These are phyloP conservation scores for Nitzschia sp. DNA, from an alignment of 108 stramenopile species.

Conservation along the genomic window DNA sequence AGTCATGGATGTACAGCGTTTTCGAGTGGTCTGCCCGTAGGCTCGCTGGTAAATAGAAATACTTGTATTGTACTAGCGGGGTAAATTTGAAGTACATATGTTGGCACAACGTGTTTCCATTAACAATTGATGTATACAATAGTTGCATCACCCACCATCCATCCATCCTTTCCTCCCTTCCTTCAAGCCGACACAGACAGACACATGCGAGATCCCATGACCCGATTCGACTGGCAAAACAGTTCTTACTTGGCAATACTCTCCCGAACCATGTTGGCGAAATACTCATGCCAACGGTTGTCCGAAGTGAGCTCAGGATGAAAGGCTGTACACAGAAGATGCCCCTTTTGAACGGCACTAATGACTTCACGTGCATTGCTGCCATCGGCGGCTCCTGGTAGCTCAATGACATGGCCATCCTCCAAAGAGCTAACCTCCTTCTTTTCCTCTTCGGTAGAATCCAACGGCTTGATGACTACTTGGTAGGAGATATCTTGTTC, in stretches of 20 bases:
- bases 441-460: constrained; percentile 30
- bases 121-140: no score
- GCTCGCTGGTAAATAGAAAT: no score
- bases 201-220: no score
- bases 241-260: constrained; percentile 1
- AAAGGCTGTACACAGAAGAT: constrained; percentile 91
- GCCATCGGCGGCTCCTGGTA: constrained; percentile 83
- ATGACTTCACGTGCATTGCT: constrained; percentile 90
- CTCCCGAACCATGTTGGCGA: constrained; percentile 72
- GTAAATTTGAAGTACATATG: no score
- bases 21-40: no score
- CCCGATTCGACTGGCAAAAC: no score
- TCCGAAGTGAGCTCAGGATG: constrained; percentile 97
- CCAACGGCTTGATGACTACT: constrained; percentile 41
- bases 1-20: no score
- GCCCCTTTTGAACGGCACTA: constrained; percentile 81
- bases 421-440: constrained; percentile 31
- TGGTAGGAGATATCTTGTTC: constrained; percentile 45
- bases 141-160: no score
- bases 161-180: no score
- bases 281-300: constrained; percentile 91
- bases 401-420: constrained; percentile 37
- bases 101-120: no score
- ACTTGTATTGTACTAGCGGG: no score
- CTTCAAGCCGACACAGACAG: no score